Evolutionary conservation across 1,284 basidiomycete species (phyloP).

Genomic region (Trichosporon sp.): DNA sequence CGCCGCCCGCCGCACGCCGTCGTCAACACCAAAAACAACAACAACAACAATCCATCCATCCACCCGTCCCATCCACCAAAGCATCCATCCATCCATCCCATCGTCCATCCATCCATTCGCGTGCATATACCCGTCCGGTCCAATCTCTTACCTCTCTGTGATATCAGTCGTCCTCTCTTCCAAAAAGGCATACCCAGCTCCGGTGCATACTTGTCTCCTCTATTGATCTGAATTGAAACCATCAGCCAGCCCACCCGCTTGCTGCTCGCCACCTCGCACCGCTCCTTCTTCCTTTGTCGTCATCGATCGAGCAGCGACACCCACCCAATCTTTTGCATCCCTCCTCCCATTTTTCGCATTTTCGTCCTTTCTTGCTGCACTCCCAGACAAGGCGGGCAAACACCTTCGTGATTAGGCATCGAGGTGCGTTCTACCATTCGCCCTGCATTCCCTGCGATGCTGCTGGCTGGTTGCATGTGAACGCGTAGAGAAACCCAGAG

Average conservation of each 20-base stretch:
- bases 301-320: conserved; percentile 2
- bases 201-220: background rate
- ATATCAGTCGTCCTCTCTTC: background rate
- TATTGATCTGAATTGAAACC: background rate
- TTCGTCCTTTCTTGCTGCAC: background rate
- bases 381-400: background rate
- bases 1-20: background rate
- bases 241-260: background rate
- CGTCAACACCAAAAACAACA: background rate
- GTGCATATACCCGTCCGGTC: conserved; percentile 3
- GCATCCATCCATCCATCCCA: background rate
- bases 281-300: background rate
- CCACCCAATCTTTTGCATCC: conserved; percentile 1
- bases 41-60: background rate
- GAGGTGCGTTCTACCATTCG: background rate
- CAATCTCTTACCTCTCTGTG: background rate
- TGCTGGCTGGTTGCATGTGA: background rate
- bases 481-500: background rate
- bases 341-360: background rate
- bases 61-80: too few relatives aligned
- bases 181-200: background rate
- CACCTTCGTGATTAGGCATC: background rate
- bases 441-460: background rate
- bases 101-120: background rate
- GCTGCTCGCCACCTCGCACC: background rate